Conservation (phyloP, 331 rosid genomes). For the Rosa hybrid region DNA sequence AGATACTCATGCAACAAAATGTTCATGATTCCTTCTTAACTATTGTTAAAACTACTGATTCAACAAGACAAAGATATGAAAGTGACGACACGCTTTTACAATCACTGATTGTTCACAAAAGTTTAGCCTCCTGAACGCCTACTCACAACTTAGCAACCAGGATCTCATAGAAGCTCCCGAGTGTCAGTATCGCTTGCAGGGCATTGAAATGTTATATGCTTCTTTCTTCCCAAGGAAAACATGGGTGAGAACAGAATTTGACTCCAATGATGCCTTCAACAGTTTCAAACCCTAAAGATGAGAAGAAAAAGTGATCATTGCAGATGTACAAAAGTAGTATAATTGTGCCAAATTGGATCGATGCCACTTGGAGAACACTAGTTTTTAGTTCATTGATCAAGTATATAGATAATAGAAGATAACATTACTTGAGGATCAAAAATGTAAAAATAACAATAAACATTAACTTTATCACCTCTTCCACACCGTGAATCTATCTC, state of each 20-base stretch:
- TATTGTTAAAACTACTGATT: not conserved
- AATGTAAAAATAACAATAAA: not conserved
- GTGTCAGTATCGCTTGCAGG: not conserved
- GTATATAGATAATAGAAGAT: not conserved
- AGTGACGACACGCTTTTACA: not conserved
- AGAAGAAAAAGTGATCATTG: not conserved
- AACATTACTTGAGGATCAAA: not conserved
- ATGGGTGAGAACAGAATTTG: constrained; percentile 16
- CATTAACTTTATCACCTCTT: not conserved
- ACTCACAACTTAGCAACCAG: not conserved
- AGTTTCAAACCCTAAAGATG: constrained; percentile 15
- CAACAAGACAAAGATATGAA: not conserved
- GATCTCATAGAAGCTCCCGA: not conserved
- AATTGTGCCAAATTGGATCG: not conserved
- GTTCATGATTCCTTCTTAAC: not conserved
- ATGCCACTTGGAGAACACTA: no score
- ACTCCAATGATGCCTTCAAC: constrained; percentile 20
- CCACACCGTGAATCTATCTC: not conserved
- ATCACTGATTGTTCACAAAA: no score
- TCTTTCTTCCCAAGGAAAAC: constrained; percentile 11
- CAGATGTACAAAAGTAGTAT: not conserved
- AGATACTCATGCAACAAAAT: not conserved
- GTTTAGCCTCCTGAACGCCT: no score
- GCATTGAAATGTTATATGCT: not conserved
- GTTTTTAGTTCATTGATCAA: not conserved